Evolutionary conservation across 2,329 filamentous ascomycete genomes (phyloP).

Genomic region (Colletotrichum horii): DNA sequence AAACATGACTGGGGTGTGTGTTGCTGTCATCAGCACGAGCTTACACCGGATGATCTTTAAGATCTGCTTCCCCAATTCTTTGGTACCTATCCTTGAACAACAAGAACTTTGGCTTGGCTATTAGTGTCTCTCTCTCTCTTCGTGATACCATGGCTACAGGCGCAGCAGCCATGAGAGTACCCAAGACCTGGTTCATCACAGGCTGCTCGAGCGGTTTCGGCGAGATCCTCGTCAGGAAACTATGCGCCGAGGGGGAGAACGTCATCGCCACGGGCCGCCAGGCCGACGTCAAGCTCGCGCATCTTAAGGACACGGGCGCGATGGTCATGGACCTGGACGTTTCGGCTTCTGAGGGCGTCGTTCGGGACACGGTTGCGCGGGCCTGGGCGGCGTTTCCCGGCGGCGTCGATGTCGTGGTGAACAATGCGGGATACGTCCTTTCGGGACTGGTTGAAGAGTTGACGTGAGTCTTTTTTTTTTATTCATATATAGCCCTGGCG

Average conservation of each 20-base stretch:
- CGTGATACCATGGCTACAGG: background rate
- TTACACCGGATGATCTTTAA: background rate
- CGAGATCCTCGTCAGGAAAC: constrained; percentile 37
- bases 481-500: background rate
- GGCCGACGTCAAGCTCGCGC: constrained; percentile 33
- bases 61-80: background rate
- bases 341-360: background rate
- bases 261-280: constrained; percentile 47
- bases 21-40: background rate
- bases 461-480: background rate
- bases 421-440: constrained; percentile 39
- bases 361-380: background rate
- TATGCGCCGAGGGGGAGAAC: constrained; percentile 41
- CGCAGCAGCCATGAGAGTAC: background rate
- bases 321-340: background rate
- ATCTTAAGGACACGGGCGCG: constrained; percentile 29
- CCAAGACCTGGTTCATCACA: constrained; percentile 41
- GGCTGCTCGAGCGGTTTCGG: constrained; percentile 50
- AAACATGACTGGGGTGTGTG: background rate
- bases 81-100: background rate
- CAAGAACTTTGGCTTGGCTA: background rate
- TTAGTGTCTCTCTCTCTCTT: background rate
- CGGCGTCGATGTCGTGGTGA: constrained; percentile 41
- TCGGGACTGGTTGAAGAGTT: background rate
- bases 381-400: constrained; percentile 13